Base-by-base conservation (phyloP, 768 basidiomycete genomes). In the Naganishia vishniacii region DNA sequence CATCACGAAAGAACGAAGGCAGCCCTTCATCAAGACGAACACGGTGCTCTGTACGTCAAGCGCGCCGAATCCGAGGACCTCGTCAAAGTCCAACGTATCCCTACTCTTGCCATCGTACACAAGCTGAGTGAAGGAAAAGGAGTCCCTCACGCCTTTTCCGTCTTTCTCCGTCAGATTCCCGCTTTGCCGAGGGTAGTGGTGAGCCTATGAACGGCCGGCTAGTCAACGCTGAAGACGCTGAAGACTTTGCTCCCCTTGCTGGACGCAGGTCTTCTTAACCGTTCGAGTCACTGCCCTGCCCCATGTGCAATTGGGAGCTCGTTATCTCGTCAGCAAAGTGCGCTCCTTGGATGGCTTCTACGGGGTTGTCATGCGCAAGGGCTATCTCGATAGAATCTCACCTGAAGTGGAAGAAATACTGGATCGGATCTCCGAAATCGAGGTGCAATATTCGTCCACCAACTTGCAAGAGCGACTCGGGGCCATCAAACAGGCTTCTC, bases 261-360 rank as follows among this genome's bases (percentile, higher is more conserved):
- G n/a, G n/a, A n/a, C n/a, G n/a, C 61, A 86, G 83, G 81, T 88
- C 40, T 87, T 88, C 76, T 78, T 87, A 16, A 83, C 84, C 0
- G 82, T 85, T 31, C 80, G 80, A 31, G 75, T 84, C 34, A 78
- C 84, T 4, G 82, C 84, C 6, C 72, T 81, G 6, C 79, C 84
- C 4, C 79, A 80, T 48, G 81, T 87, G 11, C 58, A 70, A 0
- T 58, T 65, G 18, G 80, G 81, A 20, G 82, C 86, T 31, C 81
- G 83, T 6, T 87, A 85, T 70, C 77, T 80, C 2, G 80, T 86
- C 20, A 80, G 78, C 37, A 86, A 85, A 72, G 83, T 84, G 45
- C 80, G 83, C 18, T 79, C 81, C 2, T 65, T 86, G 15, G 79
- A 84, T 69, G 70, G 71, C 28, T 66, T 70, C 58, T 70, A 68